phyloP scores from a whole-genome alignment of 2,329 filamentous ascomycete genomes.

The Polychaeton citri region DNA sequence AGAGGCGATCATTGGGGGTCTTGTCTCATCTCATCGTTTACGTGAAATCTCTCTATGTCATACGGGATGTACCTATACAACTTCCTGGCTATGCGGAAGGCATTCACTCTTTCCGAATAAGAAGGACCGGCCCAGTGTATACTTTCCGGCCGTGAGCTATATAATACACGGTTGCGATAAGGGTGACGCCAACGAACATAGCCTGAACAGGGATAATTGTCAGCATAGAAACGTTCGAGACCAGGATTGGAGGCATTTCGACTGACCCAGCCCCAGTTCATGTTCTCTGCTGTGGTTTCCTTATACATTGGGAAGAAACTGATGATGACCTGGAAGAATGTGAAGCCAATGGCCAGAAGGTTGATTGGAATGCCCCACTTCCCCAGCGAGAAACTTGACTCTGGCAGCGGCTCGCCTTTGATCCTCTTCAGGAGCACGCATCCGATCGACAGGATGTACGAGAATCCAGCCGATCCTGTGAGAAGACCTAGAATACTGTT shows the following conservation, averaged over 20 bases:
- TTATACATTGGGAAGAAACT: constrained; percentile 16
- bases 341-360: constrained; percentile 15
- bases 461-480: too few species aligned
- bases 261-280: constrained; percentile 19
- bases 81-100: too few species aligned
- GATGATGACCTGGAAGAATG: constrained; percentile 16
- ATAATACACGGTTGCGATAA: constrained; percentile 14
- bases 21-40: too few species aligned
- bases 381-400: constrained; percentile 13
- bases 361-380: constrained; percentile 13
- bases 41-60: too few species aligned
- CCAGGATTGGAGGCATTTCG: too few species aligned
- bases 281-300: constrained; percentile 10
- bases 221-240: too few species aligned
- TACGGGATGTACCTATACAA: too few species aligned
- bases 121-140: constrained; percentile 5
- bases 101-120: too few species aligned
- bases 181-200: constrained; percentile 17
- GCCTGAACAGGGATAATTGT: too few species aligned
- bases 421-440: constrained; percentile 5
- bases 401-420: constrained; percentile 10
- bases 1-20: too few species aligned
- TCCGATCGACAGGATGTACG: constrained; percentile 18
- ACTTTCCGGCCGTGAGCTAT: constrained; percentile 12
- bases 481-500: constrained; percentile 22